Evolutionary conservation across 139 green algal genomes (phyloP), one percentile per base, ranked within the genome.

Genomic region (Micromonas pusilla): DNA sequence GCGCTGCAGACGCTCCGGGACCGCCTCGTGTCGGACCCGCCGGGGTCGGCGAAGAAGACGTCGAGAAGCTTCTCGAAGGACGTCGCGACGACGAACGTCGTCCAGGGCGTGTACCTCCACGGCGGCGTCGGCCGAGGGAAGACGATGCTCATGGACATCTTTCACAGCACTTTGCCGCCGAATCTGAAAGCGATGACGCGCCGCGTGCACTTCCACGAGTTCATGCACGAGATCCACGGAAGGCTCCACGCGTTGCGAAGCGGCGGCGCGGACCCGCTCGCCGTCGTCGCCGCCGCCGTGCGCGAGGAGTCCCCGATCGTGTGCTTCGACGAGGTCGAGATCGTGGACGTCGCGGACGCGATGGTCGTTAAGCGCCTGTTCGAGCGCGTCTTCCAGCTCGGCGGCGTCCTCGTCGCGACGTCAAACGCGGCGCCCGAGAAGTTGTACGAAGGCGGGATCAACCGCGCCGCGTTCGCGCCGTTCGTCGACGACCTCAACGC

Each of bases 351-450:
- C n/a, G 76, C 65, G 37, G 65, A 81, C 30, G 82, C 82, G 6
- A 80, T 84, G 79, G 76, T 86, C 0, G 37, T 84, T 16, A 81
- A 79, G n/a, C 66, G 80, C 13, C 52, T 86, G 9, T 78, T 85
- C 36, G 64, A 82, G 34, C 36, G 73, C 20, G 67, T 85, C 9
- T 80, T 82, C 2, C 6, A 52, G 13, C 63, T 76, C 37, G 79
- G 79, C 25, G 31, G 79, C 63, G 57, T 79, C 2, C n/a, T 76
- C 9, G 32, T 80, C 9, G 52, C 70, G 36, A 81, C 76, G 39
- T 81, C 76, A 5, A 81, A 81, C 37, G 54, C 28, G 28, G n/a
- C 53, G 36, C 76, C 76, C 6, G 38, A 70, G 13, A 21, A 57
- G 30, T 34, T 81, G 2, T 81, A 81, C 38, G 4, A 34, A 32